phyloP scores from a whole-genome alignment of 345 rosid genomes.

The Noccaea bulbosa region DNA sequence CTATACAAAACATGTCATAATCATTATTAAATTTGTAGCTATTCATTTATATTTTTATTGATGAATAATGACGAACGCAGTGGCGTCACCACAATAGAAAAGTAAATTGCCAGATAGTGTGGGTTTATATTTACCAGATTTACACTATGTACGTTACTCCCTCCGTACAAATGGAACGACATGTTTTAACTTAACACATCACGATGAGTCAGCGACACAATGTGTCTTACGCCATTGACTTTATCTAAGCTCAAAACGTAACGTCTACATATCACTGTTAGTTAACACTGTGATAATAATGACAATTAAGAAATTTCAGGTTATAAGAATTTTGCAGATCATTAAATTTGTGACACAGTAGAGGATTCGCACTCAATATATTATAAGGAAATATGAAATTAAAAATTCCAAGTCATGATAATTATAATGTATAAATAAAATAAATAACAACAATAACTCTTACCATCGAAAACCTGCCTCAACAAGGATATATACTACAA shows the following conservation, averaged over 20 bases:
- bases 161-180: slow-evolving; percentile 21
- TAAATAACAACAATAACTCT: neutral
- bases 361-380: slow-evolving; percentile 2
- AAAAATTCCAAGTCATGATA: neutral
- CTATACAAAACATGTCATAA: slow-evolving; percentile 1
- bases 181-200: slow-evolving; percentile 24
- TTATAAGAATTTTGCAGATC: neutral
- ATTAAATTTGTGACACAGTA: neutral
- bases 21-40: neutral
- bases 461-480: neutral
- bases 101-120: too few species aligned
- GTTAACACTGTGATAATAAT: neutral
- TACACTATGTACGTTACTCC: slow-evolving; percentile 7
- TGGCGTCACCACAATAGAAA: slow-evolving; percentile 34
- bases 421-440: neutral
- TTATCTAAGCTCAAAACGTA: neutral
- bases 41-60: neutral
- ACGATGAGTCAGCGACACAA: neutral
- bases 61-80: slow-evolving; percentile 34
- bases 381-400: neutral
- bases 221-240: slow-evolving; percentile 2
- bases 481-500: neutral
- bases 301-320: neutral
- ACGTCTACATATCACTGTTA: neutral
- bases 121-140: slow-evolving; percentile 9